Conservation (phyloP, 2,329 filamentous ascomycete genomes). For the Scorias spongiosa region DNA sequence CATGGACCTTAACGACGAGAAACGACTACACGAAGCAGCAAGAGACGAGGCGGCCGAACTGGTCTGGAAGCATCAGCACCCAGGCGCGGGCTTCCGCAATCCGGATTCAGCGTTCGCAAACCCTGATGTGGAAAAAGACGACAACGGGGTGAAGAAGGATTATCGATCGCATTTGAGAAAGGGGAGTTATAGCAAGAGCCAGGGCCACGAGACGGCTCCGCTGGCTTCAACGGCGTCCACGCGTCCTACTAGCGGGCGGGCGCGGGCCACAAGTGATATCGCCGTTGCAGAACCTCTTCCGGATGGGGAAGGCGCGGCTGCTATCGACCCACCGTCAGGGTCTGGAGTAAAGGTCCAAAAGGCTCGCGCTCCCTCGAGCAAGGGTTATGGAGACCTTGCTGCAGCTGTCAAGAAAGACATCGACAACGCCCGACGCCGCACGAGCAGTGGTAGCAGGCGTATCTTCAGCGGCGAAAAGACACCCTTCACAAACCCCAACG, state of each 20-base stretch:
- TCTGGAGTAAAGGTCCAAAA: constrained; percentile 6
- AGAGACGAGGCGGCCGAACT: constrained; percentile 65
- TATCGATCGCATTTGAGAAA: constrained; percentile 56
- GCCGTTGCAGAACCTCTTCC: constrained; percentile 2
- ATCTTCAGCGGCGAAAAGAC: constrained; percentile 55
- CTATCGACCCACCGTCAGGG: background rate
- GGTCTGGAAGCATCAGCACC: constrained; percentile 62
- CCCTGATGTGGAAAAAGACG: constrained; percentile 14
- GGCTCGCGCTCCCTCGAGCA: constrained; percentile 13
- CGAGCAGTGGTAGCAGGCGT: constrained; percentile 47
- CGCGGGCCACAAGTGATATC: constrained; percentile 6
- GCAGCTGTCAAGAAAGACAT: constrained; percentile 21
- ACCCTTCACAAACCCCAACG: constrained; percentile 53
- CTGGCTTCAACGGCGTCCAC: background rate
- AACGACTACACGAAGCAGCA: constrained; percentile 51
- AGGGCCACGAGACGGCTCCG: constrained; percentile 18
- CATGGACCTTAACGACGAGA: constrained; percentile 51
- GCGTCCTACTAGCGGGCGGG: constrained; percentile 2
- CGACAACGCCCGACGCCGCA: constrained; percentile 27
- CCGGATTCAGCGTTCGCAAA: constrained; percentile 26
- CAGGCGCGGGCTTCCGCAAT: constrained; percentile 47
- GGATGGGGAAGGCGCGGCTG: background rate
- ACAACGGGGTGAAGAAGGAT: constrained; percentile 20
- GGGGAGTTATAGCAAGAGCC: constrained; percentile 50
- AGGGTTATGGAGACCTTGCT: constrained; percentile 22